Evolutionary conservation across 192 early-diverging fungal species (phyloP), one percentile per base, ranked within the genome.

Genomic region (Diversispora epigaea): DNA sequence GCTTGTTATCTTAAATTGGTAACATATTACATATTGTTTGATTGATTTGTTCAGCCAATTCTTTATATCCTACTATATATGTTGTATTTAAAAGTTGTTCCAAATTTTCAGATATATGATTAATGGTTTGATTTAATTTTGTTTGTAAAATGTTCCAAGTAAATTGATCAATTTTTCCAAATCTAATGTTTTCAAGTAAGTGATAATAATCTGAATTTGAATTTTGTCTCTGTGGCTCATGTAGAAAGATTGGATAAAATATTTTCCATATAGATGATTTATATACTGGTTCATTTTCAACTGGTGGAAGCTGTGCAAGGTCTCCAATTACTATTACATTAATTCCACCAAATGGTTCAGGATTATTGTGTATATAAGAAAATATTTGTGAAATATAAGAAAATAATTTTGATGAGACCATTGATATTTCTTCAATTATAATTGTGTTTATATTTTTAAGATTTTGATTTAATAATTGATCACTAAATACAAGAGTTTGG

Each of bases 391-490:
- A n/a, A n/a, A n/a, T n/a, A n/a, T 43, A 21, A 12, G 64, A 44
- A 8, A 66, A 66, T 8, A 66, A 41, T 66, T n/a, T 4, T 41
- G 4, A 6, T 17, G 43, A 66, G 6, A 66, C 41, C 14, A 66
- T 66, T 41, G 1, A 66, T 6, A 66, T 43, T 66, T 66, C 14
- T n/a, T 66, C 41, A 19, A 43, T 66, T n/a, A 66, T 45, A 25
- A 66, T 17, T 14, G 41, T 66, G 10, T 66, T 19, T 1, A 66
- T 66, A 44, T 45, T 3, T 3, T 15, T 4, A 63, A 63, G 61
- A 12, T 22, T 2, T 19, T 63, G 25, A 7, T 66, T 66, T 9
- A 66, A 45, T 17, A 8, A 0, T 19, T 66, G 17, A 66, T 66
- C 41, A 14, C 15, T 11, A 66, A 66, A 66, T 66, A 10, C 64